phyloP scores from a whole-genome alignment of 2,329 filamentous ascomycete genomes.

The Verticillium nonalfalfae region DNA sequence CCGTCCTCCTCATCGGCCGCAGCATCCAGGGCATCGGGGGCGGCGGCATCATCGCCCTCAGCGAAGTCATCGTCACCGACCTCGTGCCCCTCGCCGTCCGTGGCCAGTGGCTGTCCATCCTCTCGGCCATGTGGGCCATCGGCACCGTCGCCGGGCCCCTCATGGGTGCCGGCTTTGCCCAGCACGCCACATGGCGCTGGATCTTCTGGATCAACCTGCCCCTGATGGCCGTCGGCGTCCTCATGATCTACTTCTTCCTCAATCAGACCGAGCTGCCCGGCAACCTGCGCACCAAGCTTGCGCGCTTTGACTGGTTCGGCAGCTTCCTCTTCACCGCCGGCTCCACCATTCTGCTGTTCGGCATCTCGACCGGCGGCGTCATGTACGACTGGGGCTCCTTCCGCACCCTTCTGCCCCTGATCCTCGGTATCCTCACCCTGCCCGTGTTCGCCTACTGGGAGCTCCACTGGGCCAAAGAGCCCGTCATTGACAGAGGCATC shows the following conservation, averaged over 20 bases:
- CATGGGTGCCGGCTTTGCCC: slow-evolving; percentile 46
- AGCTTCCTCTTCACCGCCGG: slow-evolving; percentile 53
- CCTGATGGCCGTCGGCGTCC: slow-evolving; percentile 40
- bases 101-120: slow-evolving; percentile 29
- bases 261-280: slow-evolving; percentile 14
- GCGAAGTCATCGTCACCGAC: slow-evolving; percentile 38
- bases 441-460: slow-evolving; percentile 49
- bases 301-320: slow-evolving; percentile 57
- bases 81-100: slow-evolving; percentile 34
- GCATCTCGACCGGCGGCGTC: slow-evolving; percentile 58
- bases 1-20: slow-evolving; percentile 37
- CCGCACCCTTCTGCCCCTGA: slow-evolving; percentile 54
- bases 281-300: slow-evolving; percentile 13
- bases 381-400: slow-evolving; percentile 59
- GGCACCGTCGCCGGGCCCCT: slow-evolving; percentile 47
- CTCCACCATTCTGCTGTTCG: slow-evolving; percentile 53
- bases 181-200: slow-evolving; percentile 51
- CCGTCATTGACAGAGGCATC: slow-evolving; percentile 36
- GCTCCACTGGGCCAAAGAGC: slow-evolving; percentile 39
- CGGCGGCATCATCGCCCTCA: slow-evolving; percentile 40
- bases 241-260: slow-evolving; percentile 44
- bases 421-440: slow-evolving; percentile 46
- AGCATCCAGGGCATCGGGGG: slow-evolving; percentile 44
- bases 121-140: slow-evolving; percentile 44
- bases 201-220: slow-evolving; percentile 61